A percentile compares a stretch with the other conserved stretches of the same genome.
Conservation (phyloP, 139 green algal genomes). For the Medakamo hakoo region DNA sequence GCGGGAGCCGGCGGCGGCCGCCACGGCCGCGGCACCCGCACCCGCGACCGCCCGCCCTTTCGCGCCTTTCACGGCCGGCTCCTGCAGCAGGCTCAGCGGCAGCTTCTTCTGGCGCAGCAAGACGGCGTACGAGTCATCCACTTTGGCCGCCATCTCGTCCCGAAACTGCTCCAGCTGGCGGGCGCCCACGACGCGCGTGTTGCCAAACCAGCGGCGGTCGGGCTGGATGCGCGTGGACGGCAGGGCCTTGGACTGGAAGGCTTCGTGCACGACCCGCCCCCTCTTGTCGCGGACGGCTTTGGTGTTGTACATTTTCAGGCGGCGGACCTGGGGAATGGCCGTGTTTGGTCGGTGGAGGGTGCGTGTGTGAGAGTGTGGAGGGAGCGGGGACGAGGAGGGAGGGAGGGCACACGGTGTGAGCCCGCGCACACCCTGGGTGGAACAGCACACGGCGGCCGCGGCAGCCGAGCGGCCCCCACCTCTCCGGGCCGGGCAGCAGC, state of each 20-base stretch:
- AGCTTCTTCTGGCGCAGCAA: constrained; percentile 91
- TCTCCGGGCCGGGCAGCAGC: background rate
- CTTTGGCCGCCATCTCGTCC: constrained; percentile 83
- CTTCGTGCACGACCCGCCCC: constrained; percentile 66
- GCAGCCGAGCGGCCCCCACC: too few species aligned
- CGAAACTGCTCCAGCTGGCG: constrained; percentile 91
- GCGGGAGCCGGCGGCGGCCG: constrained; percentile 18
- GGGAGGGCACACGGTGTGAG: too few species aligned
- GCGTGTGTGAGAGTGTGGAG: background rate
- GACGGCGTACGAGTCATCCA: constrained; percentile 82
- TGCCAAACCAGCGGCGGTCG: constrained; percentile 91
- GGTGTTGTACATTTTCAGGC: constrained; percentile 94
- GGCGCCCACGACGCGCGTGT: constrained; percentile 91
- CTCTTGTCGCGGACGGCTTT: constrained; percentile 72
- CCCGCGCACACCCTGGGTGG: too few species aligned
- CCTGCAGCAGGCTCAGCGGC: constrained; percentile 72
- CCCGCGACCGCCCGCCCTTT: background rate
- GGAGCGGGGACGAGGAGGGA: background rate
- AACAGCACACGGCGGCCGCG: too few species aligned
- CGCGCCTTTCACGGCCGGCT: constrained; percentile 50
- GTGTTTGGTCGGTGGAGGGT: background rate
- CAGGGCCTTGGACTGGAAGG: constrained; percentile 85
- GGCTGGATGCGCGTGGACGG: constrained; percentile 91
- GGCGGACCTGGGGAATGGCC: constrained; percentile 45
- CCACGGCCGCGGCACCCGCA: background rate